A percentile compares a stretch with the other conserved stretches of the same genome.
Evolutionary conservation across 1,139 yeast species (phyloP).

Genomic region (Komagataea norvegica): DNA sequence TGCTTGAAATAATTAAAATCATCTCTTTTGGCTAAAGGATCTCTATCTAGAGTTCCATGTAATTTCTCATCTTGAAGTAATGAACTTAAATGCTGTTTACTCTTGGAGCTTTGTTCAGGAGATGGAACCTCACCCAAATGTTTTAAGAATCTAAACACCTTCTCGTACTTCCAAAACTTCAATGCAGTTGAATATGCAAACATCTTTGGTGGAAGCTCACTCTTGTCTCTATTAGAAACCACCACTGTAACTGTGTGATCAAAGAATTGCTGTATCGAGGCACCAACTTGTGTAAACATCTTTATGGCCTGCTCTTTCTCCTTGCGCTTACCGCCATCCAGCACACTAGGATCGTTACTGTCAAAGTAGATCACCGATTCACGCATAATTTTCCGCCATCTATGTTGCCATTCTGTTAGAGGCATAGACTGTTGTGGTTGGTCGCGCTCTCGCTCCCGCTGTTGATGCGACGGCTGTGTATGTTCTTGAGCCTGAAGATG

Average conservation of each 20-base stretch:
- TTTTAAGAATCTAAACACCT: conserved; percentile 73
- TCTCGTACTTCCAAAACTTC: conserved; percentile 87
- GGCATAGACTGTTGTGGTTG: conserved; percentile 31
- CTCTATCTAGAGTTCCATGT: conserved; percentile 85
- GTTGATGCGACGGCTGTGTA: not conserved
- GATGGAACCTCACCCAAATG: conserved; percentile 53
- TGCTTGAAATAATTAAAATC: conserved; percentile 78
- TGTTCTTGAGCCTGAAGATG: conserved; percentile 1
- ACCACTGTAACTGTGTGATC: conserved; percentile 79
- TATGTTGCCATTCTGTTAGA: conserved; percentile 68
- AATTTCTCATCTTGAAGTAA: conserved; percentile 79
- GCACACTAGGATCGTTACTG: conserved; percentile 47
- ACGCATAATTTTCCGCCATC: conserved; percentile 77
- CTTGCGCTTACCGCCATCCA: conserved; percentile 38
- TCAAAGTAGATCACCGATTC: conserved; percentile 78
- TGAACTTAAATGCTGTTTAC: conserved; percentile 43
- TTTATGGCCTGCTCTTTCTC: conserved; percentile 52
- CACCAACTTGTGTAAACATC: conserved; percentile 54
- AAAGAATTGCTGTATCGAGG: conserved; percentile 67
- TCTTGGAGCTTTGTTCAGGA: conserved; percentile 19
- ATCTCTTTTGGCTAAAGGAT: conserved; percentile 78
- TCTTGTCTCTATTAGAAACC: conserved; percentile 54
- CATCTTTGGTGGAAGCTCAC: conserved; percentile 35
- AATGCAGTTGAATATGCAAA: conserved; percentile 61
- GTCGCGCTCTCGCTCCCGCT: conserved; percentile 6